phyloP scores from a whole-genome alignment of 148 eudicot genomes.

The Silene conica region DNA sequence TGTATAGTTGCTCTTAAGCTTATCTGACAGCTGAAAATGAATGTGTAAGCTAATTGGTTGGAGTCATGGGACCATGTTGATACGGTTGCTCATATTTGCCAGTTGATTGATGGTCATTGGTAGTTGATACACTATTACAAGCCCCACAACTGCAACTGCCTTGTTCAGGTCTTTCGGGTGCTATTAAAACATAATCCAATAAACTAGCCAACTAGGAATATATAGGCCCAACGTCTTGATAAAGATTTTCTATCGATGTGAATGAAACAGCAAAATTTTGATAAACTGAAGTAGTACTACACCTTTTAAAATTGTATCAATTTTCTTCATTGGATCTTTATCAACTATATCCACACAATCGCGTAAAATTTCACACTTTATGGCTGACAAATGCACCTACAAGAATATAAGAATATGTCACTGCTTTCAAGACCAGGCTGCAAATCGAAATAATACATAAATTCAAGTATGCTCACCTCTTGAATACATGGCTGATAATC shows the following conservation, averaged over 20 bases:
- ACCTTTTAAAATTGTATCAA: conserved; percentile 20
- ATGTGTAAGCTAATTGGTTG: too few relatives aligned
- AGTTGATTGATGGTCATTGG: neutral
- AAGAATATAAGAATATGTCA: conserved; percentile 2
- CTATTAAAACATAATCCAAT: neutral
- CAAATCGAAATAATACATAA: neutral
- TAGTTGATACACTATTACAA: neutral
- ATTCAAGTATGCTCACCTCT: neutral
- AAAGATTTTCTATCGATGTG: neutral
- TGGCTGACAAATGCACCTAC: conserved; percentile 7
- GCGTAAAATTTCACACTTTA: conserved; percentile 12
- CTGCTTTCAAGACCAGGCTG: neutral
- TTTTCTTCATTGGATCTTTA: conserved; percentile 17
- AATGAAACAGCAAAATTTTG: conserved; percentile 1
- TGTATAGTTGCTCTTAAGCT: neutral
- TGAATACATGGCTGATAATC: conserved; percentile 30
- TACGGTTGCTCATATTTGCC: neutral
- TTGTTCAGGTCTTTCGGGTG: neutral
- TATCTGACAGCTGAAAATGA: neutral
- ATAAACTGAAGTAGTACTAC: conserved; percentile 1
- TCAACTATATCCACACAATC: conserved; percentile 2
- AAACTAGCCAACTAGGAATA: conserved; percentile 5
- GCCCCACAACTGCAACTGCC: neutral
- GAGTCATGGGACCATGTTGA: too few relatives aligned
- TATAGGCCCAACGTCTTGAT: neutral